A percentile compares a stretch with the other conserved stretches of the same genome.
These are phyloP conservation scores for Phialophora verrucosa DNA, from an alignment of 2,329 filamentous ascomycete genomes.

Conservation along the genomic window DNA sequence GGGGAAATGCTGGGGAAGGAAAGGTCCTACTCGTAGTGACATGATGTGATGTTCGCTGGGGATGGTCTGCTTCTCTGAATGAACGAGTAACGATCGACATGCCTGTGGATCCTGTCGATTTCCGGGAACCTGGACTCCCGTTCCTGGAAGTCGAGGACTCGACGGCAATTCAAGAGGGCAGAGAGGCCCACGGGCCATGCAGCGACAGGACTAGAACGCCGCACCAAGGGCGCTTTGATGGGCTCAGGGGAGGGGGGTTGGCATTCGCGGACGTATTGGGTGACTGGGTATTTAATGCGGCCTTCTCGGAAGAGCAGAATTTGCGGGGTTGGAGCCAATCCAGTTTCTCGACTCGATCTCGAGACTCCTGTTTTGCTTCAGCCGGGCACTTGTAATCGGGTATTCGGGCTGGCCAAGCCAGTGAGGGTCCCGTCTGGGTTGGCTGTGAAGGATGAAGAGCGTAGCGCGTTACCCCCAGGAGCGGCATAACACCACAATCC, in stretches of 20 bases:
- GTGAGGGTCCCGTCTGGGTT: background rate
- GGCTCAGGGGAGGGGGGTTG: background rate
- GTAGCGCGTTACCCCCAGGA: background rate
- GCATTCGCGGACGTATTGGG: background rate
- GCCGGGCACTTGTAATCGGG: background rate
- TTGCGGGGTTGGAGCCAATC: constrained; percentile 34
- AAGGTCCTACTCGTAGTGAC: constrained; percentile 12
- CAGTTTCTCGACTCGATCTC: constrained; percentile 27
- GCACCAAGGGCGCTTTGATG: background rate
- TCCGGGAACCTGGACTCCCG: background rate
- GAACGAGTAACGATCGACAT: constrained; percentile 4
- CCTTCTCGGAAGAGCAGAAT: constrained; percentile 32
- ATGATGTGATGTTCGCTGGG: constrained; percentile 5
- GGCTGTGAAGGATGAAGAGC: constrained; percentile 2
- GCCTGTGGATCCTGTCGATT: background rate
- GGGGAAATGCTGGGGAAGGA: constrained; percentile 37
- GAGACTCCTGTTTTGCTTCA: constrained; percentile 12
- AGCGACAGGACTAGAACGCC: background rate
- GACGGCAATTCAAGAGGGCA: background rate
- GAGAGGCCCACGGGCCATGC: background rate
- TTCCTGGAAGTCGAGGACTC: background rate
- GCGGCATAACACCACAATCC: background rate
- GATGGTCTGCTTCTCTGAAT: background rate
- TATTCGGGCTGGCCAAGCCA: background rate
- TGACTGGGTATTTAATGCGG: constrained; percentile 12